Percentiles rank a stretch among this genome's conserved stretches.
phyloP scores from a whole-genome alignment of 345 rosid species.

The Litchi chinensis region DNA sequence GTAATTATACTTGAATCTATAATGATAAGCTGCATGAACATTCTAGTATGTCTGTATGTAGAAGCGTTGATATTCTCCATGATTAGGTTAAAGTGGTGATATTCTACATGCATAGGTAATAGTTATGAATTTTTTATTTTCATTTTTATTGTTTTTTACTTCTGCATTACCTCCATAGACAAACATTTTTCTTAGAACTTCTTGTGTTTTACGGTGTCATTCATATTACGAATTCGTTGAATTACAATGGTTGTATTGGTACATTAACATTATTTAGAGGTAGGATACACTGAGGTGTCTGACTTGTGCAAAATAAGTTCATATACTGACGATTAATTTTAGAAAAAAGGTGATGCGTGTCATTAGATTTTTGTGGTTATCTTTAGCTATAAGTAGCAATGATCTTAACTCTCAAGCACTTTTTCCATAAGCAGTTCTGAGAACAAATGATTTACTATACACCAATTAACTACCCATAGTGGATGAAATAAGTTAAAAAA shows the following conservation, averaged over 20 bases:
- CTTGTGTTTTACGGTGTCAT: not conserved
- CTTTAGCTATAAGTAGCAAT: not conserved
- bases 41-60: constrained; percentile 8
- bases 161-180: not conserved
- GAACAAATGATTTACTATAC: not conserved
- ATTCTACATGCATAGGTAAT: not conserved
- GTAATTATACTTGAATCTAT: constrained; percentile 41
- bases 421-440: not conserved
- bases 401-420: not conserved
- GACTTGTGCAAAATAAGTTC: not conserved
- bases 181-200: not conserved
- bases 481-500: not conserved
- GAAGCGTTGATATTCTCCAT: constrained; percentile 6
- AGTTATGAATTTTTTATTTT: not conserved
- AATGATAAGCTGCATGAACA: not conserved
- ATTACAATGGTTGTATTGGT: not conserved
- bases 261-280: not conserved
- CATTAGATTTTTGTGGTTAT: not conserved
- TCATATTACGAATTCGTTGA: not conserved
- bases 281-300: not conserved
- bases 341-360: not conserved
- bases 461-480: not conserved
- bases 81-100: constrained; percentile 1
- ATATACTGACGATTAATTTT: not conserved
- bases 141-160: not conserved